Base-by-base conservation (phyloP, 371 early-diverging fungal species). In the Actinomucor elegans region DNA sequence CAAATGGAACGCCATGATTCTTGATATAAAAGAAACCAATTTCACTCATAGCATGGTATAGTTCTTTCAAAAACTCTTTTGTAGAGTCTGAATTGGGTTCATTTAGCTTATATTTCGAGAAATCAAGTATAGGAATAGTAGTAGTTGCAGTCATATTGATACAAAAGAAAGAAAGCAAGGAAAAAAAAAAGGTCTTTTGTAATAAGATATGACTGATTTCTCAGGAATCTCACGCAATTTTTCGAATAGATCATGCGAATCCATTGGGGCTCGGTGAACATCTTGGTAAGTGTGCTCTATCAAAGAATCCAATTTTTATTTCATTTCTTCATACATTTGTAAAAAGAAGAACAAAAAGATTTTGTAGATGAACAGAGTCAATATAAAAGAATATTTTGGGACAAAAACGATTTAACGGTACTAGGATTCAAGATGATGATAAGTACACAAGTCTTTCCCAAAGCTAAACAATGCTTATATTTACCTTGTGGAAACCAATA, bases 401-500 rank as follows among this genome's bases (percentile, higher is more conserved):
- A 29, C 17, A 35, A 21, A 12, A 26, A 33, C 17, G 24, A 35
- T 44, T 53, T 53, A 53, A 53, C 53, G 53, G 44, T 31, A 53
- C 53, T 53, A 27, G 20, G 15, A 15, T 3, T 18, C 6, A 29
- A 10, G 12, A 8, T 18, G 18, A 31, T 15, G 27, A 23, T 47
- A 20, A 47, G 15, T 15, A 36, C 15, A 9, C 32, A 47, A 28
- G 15, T 45, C 45, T 18, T 31, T 29, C 31, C 31, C 31, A 2
- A 8, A 46, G 9, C 21, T 32, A 10, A 14, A 52, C 7, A 34
- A 28, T 20, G 1, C 21, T 20, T 18, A 7, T 29, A 24, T n/a
- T 55, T 58, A 64, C 64, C 64, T 64, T 64, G 59, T 64, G 48
- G 64, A 64, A 64, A 64, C 99, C 99, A 83, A 99, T 99, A 74